These are phyloP conservation scores for Kodamaea sp. DNA, from an alignment of 1,139 yeast species.

Conservation along the genomic window DNA sequence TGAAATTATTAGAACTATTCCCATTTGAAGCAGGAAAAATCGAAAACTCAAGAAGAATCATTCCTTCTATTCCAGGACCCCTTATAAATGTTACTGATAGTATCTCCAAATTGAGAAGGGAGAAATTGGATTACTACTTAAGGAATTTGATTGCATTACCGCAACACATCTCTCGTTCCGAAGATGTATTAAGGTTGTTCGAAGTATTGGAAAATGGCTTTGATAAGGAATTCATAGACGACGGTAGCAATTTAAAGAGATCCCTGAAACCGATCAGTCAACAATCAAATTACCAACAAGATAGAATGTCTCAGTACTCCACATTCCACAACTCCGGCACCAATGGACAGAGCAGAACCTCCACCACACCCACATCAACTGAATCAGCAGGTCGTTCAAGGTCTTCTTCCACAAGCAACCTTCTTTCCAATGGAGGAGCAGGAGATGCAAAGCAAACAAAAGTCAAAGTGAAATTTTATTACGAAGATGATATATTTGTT, in stretches of 20 bases:
- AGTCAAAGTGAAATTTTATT: slow-evolving; percentile 80
- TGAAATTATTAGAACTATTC: slow-evolving; percentile 75
- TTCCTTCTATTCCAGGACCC: slow-evolving; percentile 97
- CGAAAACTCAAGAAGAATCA: slow-evolving; percentile 67
- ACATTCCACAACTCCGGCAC: slow-evolving; percentile 18
- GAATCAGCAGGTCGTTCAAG: slow-evolving; percentile 14
- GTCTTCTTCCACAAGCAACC: slow-evolving; percentile 13
- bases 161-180: slow-evolving; percentile 67
- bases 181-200: slow-evolving; percentile 71
- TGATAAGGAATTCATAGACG: slow-evolving; percentile 47
- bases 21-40: slow-evolving; percentile 93
- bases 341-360: slow-evolving; percentile 16
- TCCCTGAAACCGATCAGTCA: slow-evolving; percentile 43
- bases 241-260: slow-evolving; percentile 19
- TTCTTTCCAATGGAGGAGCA: slow-evolving; percentile 2
- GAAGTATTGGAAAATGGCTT: slow-evolving; percentile 63
- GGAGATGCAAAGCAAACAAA: slow-evolving; percentile 20
- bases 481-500: slow-evolving; percentile 89
- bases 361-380: slow-evolving; percentile 21
- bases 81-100: slow-evolving; percentile 88
- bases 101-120: slow-evolving; percentile 81
- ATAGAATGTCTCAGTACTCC: slow-evolving; percentile 46
- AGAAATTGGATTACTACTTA: slow-evolving; percentile 82
- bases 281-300: slow-evolving; percentile 45
- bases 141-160: slow-evolving; percentile 76